Percentiles rank a stretch among this genome's conserved stretches.
Evolutionary conservation across 441 rosid genomes (phyloP).

Genomic region (Populus hybrid): DNA sequence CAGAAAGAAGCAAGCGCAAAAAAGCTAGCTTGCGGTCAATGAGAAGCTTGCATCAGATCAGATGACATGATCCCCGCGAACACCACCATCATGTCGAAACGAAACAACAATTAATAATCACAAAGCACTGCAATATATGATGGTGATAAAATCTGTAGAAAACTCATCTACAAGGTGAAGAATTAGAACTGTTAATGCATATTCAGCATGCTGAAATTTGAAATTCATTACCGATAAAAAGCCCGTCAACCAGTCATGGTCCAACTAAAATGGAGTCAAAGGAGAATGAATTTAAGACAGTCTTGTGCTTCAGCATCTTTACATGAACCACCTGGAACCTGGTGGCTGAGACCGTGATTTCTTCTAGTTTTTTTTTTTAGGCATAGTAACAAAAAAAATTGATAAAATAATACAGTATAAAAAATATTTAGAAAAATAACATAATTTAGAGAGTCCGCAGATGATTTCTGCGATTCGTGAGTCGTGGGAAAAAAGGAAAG

Average conservation of each 20-base stretch:
- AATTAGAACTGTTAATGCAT: background rate
- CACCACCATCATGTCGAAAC: background rate
- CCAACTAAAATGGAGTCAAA: no score
- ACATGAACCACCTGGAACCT: background rate
- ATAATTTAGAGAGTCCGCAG: no score
- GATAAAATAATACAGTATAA: no score
- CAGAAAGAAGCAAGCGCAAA: background rate
- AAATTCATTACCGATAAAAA: background rate
- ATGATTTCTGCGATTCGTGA: no score
- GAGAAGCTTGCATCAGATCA: constrained; percentile 1
- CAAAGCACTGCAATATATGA: background rate
- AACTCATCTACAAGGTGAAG: background rate
- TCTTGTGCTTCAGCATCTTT: no score
- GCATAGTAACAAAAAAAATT: no score
- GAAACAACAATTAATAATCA: background rate
- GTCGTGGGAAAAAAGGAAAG: no score
- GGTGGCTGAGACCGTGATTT: no score
- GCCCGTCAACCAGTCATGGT: no score
- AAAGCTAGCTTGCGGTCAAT: background rate
- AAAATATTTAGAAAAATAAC: no score
- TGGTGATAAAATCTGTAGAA: background rate
- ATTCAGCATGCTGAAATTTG: background rate
- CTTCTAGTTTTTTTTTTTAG: no score
- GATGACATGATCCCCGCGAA: background rate
- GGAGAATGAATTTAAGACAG: no score